phyloP scores from a whole-genome alignment of 352 stramenopile genomes.

The Phytophthora citricola region DNA sequence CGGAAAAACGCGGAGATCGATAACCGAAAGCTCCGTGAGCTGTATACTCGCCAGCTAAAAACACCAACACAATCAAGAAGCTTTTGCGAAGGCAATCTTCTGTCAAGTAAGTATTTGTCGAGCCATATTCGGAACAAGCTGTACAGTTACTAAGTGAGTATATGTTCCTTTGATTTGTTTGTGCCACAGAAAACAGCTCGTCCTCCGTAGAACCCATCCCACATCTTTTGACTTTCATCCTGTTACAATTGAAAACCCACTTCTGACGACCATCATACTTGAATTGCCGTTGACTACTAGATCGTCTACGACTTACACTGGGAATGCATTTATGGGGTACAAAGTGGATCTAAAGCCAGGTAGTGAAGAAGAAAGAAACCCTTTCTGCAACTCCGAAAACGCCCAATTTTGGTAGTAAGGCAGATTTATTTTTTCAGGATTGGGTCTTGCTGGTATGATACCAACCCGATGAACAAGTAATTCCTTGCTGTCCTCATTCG shows the following conservation, averaged over 20 bases:
- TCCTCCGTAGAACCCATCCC: not conserved
- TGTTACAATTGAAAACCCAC: not conserved
- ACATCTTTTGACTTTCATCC: not conserved
- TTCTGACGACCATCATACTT: too few relatives aligned
- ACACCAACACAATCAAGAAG: not conserved
- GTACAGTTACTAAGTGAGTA: not conserved
- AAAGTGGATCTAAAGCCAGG: too few relatives aligned
- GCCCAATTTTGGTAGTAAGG: too few relatives aligned
- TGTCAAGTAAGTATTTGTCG: conserved; percentile 2
- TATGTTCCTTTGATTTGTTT: not conserved
- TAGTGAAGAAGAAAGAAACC: too few relatives aligned
- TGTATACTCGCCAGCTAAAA: conserved; percentile 1
- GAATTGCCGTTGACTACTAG: too few relatives aligned
- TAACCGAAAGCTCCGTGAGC: not conserved
- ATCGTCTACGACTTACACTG: too few relatives aligned
- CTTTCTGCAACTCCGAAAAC: too few relatives aligned
- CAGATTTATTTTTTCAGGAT: too few relatives aligned
- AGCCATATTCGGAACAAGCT: not conserved
- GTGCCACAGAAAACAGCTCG: not conserved
- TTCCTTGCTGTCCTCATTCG: too few relatives aligned
- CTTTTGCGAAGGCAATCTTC: conserved; percentile 1
- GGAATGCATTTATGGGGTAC: too few relatives aligned
- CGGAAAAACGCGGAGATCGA: conserved; percentile 1
- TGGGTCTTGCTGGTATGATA: too few relatives aligned
- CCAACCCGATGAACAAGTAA: too few relatives aligned